These are phyloP conservation scores for Mesembryanthemum crystallinum DNA, from an alignment of 148 eudicot species.

Conservation along the genomic window DNA sequence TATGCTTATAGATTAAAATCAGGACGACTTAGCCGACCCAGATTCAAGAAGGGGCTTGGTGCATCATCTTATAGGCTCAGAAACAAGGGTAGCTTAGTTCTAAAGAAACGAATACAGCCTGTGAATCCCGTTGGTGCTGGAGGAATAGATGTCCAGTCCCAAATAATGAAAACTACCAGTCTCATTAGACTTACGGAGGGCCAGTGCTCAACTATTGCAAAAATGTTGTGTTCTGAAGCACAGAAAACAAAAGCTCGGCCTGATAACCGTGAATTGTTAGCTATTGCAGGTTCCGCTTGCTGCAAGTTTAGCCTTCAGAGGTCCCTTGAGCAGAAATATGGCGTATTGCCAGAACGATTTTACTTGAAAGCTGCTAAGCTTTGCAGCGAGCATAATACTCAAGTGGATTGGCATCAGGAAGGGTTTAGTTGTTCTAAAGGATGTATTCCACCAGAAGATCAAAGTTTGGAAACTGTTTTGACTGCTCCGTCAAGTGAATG, in stretches of 20 bases:
- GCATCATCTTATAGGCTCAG: slow-evolving; percentile 63
- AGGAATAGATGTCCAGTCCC: slow-evolving; percentile 39
- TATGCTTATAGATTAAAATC: slow-evolving; percentile 82
- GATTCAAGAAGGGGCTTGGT: slow-evolving; percentile 69
- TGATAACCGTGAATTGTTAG: slow-evolving; percentile 63
- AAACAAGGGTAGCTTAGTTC: slow-evolving; percentile 52
- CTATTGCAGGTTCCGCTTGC: slow-evolving; percentile 69
- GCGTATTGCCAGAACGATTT: slow-evolving; percentile 71
- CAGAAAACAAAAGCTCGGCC: slow-evolving; percentile 76
- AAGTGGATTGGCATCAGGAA: slow-evolving; percentile 78
- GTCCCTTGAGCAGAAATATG: slow-evolving; percentile 71
- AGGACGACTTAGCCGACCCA: slow-evolving; percentile 73
- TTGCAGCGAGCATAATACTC: slow-evolving; percentile 74
- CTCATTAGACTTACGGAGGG: slow-evolving; percentile 65
- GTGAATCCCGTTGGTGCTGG: slow-evolving; percentile 39
- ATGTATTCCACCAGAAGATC: slow-evolving; percentile 43
- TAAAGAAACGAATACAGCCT: slow-evolving; percentile 70
- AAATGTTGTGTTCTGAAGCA: slow-evolving; percentile 59
- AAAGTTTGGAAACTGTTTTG: slow-evolving; percentile 30
- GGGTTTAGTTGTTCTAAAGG: slow-evolving; percentile 71
- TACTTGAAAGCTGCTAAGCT: slow-evolving; percentile 89
- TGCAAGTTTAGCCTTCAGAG: slow-evolving; percentile 68
- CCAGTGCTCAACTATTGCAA: slow-evolving; percentile 81
- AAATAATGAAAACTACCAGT: slow-evolving; percentile 43
- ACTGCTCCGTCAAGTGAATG: slow-evolving; percentile 29